Conservation (phyloP, 2,329 filamentous ascomycete genomes). For the Aureobasidium musti region DNA sequence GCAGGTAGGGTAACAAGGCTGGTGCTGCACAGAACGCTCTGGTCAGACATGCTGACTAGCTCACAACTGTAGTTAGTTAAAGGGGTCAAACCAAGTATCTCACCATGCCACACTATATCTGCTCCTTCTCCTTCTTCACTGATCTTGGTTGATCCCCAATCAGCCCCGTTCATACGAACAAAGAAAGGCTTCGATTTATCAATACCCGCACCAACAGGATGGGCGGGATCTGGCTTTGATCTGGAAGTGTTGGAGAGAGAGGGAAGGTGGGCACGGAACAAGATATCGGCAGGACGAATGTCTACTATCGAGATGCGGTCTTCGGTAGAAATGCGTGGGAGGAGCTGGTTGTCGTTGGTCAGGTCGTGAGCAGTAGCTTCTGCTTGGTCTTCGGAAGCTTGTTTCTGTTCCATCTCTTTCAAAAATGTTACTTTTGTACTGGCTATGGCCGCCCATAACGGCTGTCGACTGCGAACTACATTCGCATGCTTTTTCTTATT, state of each 20-base stretch:
- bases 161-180: conserved; percentile 74
- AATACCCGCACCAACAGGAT: conserved; percentile 51
- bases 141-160: conserved; percentile 78
- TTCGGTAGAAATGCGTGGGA: conserved; percentile 41
- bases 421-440: conserved; percentile 97
- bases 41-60: conserved; percentile 68
- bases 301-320: conserved; percentile 80
- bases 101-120: conserved; percentile 63
- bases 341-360: conserved; percentile 14
- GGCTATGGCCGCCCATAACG: conserved; percentile 89
- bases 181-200: conserved; percentile 75
- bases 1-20: conserved; percentile 68
- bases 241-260: conserved; percentile 34
- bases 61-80: conserved; percentile 77
- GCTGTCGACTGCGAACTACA: conserved; percentile 85
- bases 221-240: conserved; percentile 43
- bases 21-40: conserved; percentile 68
- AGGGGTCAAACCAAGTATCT: conserved; percentile 67
- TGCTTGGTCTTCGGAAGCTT: conserved; percentile 70
- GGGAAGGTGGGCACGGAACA: conserved; percentile 57
- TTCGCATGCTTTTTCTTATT: conserved; percentile 89
- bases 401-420: conserved; percentile 74
- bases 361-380: conserved; percentile 63
- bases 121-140: conserved; percentile 50
- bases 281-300: conserved; percentile 74